These are phyloP conservation scores for Ophiocordyceps polyrhachis-furcata DNA, from an alignment of 2,329 filamentous ascomycete genomes.

Conservation along the genomic window DNA sequence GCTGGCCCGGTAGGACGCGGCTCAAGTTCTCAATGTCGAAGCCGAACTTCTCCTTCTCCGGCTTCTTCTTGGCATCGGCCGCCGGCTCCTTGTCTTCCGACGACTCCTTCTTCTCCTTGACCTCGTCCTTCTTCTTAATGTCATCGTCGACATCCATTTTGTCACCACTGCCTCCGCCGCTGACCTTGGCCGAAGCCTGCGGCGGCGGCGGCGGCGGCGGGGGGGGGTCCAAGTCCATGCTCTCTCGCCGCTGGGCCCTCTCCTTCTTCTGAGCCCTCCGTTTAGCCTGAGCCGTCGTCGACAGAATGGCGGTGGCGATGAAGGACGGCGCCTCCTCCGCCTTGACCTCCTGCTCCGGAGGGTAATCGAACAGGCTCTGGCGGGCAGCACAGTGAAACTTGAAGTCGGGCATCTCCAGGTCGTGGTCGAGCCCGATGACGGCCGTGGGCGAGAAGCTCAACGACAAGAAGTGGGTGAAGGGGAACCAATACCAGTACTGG, in stretches of 20 bases:
- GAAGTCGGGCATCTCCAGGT: conserved; percentile 83
- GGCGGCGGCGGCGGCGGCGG: conserved; percentile 26
- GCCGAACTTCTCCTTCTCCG: conserved; percentile 88
- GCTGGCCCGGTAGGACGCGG: conserved; percentile 73
- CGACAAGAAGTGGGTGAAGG: conserved; percentile 90
- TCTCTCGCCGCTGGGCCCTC: conserved; percentile 70
- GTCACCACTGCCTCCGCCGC: conserved; percentile 49
- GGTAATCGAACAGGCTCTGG: conserved; percentile 93
- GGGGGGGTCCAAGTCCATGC: conserved; percentile 71
- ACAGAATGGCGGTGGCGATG: conserved; percentile 87
- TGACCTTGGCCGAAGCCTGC: conserved; percentile 20
- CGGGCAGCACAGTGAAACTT: conserved; percentile 91
- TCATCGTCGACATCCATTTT: conserved; percentile 80
- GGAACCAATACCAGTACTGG: conserved; percentile 99
- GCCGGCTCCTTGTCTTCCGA: conserved; percentile 39
- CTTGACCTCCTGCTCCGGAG: conserved; percentile 91
- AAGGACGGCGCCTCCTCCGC: conserved; percentile 81
- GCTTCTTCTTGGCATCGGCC: conserved; percentile 63
- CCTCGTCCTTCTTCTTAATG: conserved; percentile 41
- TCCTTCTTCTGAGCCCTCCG: conserved; percentile 89
- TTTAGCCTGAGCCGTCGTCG: conserved; percentile 92
- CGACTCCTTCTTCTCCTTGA: conserved; percentile 36
- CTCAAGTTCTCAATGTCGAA: conserved; percentile 97
- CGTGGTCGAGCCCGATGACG: conserved; percentile 84
- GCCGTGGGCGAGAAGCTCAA: conserved; percentile 93